These are phyloP conservation scores for Wickerhamomyces sp. DNA, from an alignment of 1,139 yeast genomes.

Conservation along the genomic window DNA sequence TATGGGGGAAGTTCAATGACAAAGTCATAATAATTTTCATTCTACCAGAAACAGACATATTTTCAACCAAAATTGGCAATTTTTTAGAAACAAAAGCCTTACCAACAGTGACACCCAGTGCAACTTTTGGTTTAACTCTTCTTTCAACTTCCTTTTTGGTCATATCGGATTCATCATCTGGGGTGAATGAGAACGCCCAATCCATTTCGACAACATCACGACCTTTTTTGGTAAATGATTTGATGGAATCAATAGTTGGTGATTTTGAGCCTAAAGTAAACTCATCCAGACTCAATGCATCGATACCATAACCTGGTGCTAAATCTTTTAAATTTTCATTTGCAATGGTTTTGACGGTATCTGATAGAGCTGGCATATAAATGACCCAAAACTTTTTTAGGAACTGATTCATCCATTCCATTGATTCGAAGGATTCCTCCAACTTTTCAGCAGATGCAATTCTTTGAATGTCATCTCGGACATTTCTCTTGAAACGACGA, in stretches of 20 bases:
- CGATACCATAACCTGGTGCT: conserved; percentile 81
- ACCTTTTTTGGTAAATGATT: conserved; percentile 65
- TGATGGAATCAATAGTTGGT: conserved; percentile 66
- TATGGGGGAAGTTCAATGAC: conserved; percentile 65
- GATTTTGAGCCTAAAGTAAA: conserved; percentile 78
- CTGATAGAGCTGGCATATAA: conserved; percentile 82
- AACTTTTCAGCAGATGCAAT: conserved; percentile 53
- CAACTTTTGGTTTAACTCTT: conserved; percentile 74
- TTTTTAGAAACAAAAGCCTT: conserved; percentile 71
- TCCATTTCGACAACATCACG: conserved; percentile 71
- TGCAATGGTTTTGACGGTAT: conserved; percentile 63
- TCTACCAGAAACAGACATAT: conserved; percentile 70
- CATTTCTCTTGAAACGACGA: conserved; percentile 65
- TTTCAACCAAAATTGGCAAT: conserved; percentile 72
- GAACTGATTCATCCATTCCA: conserved; percentile 76
- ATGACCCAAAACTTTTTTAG: conserved; percentile 80
- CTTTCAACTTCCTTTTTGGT: conserved; percentile 65
- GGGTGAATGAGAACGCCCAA: conserved; percentile 77
- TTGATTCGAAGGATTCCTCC: conserved; percentile 61
- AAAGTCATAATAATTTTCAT: conserved; percentile 63
- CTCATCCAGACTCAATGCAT: conserved; percentile 63
- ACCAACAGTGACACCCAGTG: conserved; percentile 73
- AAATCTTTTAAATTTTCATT: conserved; percentile 62
- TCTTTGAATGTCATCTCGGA: conserved; percentile 71
- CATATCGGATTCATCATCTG: conserved; percentile 79